These are phyloP conservation scores for Beauveria medogensis DNA, from an alignment of 2,329 filamentous ascomycete species.

Conservation along the genomic window DNA sequence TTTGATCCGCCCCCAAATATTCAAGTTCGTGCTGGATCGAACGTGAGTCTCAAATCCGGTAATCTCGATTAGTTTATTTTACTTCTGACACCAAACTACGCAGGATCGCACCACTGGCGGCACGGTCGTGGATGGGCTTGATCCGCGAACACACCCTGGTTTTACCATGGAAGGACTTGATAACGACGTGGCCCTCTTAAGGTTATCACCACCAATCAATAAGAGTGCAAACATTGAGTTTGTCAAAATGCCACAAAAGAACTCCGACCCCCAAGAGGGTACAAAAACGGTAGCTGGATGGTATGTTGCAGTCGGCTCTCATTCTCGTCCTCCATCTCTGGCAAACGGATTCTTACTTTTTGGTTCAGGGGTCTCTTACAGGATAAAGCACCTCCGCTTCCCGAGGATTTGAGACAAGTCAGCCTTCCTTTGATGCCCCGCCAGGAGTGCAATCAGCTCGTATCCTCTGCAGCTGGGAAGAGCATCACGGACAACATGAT, in stretches of 20 bases:
- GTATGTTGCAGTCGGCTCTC: neutral
- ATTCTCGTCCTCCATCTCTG: neutral
- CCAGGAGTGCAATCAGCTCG: neutral
- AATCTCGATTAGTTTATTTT: too few relatives aligned
- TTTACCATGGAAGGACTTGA: neutral
- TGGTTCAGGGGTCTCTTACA: neutral
- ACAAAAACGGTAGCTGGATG: neutral
- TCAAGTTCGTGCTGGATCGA: neutral
- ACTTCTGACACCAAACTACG: neutral
- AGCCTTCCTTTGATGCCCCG: neutral
- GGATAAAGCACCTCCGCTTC: too few relatives aligned
- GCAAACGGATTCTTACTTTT: neutral
- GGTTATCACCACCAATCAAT: neutral
- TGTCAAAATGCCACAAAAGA: neutral
- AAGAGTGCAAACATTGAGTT: neutral
- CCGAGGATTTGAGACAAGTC: neutral
- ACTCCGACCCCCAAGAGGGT: neutral
- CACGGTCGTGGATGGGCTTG: neutral
- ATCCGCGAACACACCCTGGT: neutral
- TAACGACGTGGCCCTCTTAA: neutral
- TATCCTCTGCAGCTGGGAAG: too few relatives aligned
- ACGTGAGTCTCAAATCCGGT: neutral
- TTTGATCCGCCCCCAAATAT: neutral
- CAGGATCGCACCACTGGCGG: neutral
- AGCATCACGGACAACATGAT: neutral